Evolutionary conservation across 805 yeast species (phyloP), one percentile per base, ranked within the genome.

Genomic region (Candida xyloterini): DNA sequence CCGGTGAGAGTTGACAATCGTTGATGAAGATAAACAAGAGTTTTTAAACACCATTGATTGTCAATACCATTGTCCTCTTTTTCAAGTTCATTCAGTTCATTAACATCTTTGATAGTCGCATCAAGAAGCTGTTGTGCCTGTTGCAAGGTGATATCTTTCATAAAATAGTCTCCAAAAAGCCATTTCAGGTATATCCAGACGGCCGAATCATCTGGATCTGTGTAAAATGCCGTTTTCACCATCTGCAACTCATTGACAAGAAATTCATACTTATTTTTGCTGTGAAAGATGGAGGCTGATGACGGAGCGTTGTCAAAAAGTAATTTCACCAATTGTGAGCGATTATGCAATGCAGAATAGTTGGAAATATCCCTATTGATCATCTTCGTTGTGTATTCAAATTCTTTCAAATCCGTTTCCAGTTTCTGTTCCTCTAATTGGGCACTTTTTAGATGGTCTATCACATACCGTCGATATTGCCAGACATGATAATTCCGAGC

Each of bases 271-370:
- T 48, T 53, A 26, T 38, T 42, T 18, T 35, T 51, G 9, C 30
- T 29, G 25, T 40, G 46, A 38, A 53, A 57, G 3, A 52, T 36
- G 9, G 30, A 11, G 7, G 35, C 39, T 21, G 50, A 51, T 2
- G 33, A 33, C 10, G 59, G 54, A 10, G 53, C 52, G 4, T 41
- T 42, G 1, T 52, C 48, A 38, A 76, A 70, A 35, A 85, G 59
- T 35, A 62, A 63, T 3, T 81, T 79, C 10, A 91, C 72, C 43
- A 90, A 63, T 42, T 77, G 79, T 1, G 88, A 74, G 47, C 98
- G 70, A 59, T 87, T 86, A 60, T 91, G 97, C 95, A 96, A 89
- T 5, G 99, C 98, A 2, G 96, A 86, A 55, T 84, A 93, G 61
- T 93, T 93, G 27, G 96, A 85, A 42, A 90, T 87, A 60, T 93